These are phyloP conservation scores for Pythium pyrilobum DNA, from an alignment of 352 stramenopile species.

Conservation along the genomic window DNA sequence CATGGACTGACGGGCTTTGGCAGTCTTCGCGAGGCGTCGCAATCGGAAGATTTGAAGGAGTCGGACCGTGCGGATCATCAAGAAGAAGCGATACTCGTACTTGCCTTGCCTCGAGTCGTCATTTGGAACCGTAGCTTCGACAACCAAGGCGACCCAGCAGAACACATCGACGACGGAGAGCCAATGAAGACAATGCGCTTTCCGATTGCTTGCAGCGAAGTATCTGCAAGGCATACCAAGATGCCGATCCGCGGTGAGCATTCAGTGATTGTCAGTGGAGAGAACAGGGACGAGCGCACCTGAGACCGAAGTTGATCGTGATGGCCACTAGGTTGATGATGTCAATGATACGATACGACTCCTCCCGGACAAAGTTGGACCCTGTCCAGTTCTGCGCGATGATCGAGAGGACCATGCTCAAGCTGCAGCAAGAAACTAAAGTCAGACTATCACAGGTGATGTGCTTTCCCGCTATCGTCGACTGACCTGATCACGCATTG, in stretches of 20 bases:
- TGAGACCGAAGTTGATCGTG: conserved; percentile 32
- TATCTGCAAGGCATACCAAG: too few relatives aligned
- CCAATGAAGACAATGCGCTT: conserved; percentile 49
- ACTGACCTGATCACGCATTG: conserved; percentile 46
- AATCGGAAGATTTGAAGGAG: conserved; percentile 64
- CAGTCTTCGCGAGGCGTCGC: conserved; percentile 45
- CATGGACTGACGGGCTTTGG: conserved; percentile 46
- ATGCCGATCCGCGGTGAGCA: too few relatives aligned
- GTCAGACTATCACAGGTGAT: too few relatives aligned
- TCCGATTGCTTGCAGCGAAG: conserved; percentile 60
- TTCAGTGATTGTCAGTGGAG: too few relatives aligned
- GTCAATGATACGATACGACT: conserved; percentile 38
- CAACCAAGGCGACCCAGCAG: conserved; percentile 40
- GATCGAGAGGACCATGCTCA: conserved; percentile 51
- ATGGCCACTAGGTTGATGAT: conserved; percentile 46
- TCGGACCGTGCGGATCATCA: conserved; percentile 55
- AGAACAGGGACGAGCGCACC: conserved; percentile 16
- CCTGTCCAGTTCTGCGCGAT: conserved; percentile 59
- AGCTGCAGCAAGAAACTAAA: too few relatives aligned
- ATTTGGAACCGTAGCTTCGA: conserved; percentile 31
- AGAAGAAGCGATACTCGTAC: conserved; percentile 52
- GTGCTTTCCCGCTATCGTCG: not conserved
- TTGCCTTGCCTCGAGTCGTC: conserved; percentile 24
- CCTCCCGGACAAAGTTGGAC: conserved; percentile 26
- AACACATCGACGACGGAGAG: conserved; percentile 54